A percentile compares a stretch with the other conserved stretches of the same genome.
Conservation (phyloP, 1,139 yeast species). For the Wickerhamomyces sp. region DNA sequence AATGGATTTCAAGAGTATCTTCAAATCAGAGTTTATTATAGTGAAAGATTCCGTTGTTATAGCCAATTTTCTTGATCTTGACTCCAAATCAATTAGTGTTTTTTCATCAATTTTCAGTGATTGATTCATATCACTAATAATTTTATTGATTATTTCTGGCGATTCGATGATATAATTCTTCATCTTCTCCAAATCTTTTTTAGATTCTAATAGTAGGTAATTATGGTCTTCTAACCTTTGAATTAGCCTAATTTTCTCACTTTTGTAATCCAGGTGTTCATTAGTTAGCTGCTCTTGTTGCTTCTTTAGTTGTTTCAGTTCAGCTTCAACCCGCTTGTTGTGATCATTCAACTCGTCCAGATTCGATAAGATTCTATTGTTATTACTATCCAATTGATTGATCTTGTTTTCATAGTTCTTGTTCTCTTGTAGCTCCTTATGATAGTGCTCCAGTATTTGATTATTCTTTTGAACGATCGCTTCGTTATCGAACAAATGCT, state of each 20-base stretch:
- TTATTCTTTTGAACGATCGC: conserved; percentile 55
- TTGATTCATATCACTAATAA: conserved; percentile 52
- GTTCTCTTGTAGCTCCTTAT: conserved; percentile 35
- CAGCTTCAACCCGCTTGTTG: conserved; percentile 57
- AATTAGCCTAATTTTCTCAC: conserved; percentile 54
- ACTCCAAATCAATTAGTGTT: conserved; percentile 40
- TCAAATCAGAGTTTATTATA: conserved; percentile 50
- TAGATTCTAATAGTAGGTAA: conserved; percentile 44
- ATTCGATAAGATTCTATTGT: conserved; percentile 27
- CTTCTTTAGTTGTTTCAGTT: conserved; percentile 57
- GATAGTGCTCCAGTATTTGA: conserved; percentile 38
- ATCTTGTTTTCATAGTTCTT: conserved; percentile 40
- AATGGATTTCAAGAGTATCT: conserved; percentile 44
- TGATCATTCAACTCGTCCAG: conserved; percentile 48
- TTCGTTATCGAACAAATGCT: conserved; percentile 66
- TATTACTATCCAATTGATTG: conserved; percentile 33
- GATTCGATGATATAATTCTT: conserved; percentile 60
- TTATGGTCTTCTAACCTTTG: conserved; percentile 37
- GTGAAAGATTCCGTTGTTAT: conserved; percentile 58
- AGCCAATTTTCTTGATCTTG: conserved; percentile 45
- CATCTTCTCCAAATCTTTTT: conserved; percentile 55
- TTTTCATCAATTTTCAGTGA: conserved; percentile 42
- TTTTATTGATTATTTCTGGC: conserved; percentile 49
- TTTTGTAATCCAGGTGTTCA: conserved; percentile 66
- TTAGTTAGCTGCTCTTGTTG: conserved; percentile 59